Base-by-base conservation (phyloP, 371 early-diverging fungal species). In the Rhizopus delemar region DNA sequence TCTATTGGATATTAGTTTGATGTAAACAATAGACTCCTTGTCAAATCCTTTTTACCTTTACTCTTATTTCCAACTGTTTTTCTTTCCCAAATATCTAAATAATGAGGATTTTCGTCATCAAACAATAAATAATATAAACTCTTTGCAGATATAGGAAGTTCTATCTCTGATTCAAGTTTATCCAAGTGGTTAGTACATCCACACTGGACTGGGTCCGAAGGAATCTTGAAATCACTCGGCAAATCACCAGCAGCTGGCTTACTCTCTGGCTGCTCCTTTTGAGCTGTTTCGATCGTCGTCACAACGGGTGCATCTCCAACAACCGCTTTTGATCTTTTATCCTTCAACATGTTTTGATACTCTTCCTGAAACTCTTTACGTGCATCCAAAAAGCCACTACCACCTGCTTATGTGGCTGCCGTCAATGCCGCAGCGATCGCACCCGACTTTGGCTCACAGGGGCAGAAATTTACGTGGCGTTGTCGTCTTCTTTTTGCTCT, bases 141-240 rank as follows among this genome's bases (percentile, higher is more conserved):
- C 61, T 86, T 88, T 22, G 90, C 89, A 5, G 88, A 77, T 8
- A 87, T 61, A 2, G 72, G 69, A 4, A 88, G 65, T 22, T 79
- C 76, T 11, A 80, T 68, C 32, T 89, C 85, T 12, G 72, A 55
- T 45, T 87, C 88, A 12, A 76, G 48, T 56, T 83, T 84, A 46
- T 91, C 91, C 28, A 84, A 62, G 64, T 91, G 91, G 31, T 82
- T 83, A 43, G 81, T 75, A 65, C 91, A 91, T 9, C 76, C 82
- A 55, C 91, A 91, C 71, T 7, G 83, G 83, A 0, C 68, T 7
- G 81, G 79, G 0, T 65, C 66, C 0, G 74, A 41, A 0, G 89
- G 91, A 7, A 46, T 53, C 5, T 80, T 72, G 8, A 86, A 62
- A 4, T 66, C 54, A 0, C 70, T 54, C 45, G 78, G 83, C 73